phyloP scores from a whole-genome alignment of 2,329 filamentous ascomycete genomes.

The Venturia aucupariae region DNA sequence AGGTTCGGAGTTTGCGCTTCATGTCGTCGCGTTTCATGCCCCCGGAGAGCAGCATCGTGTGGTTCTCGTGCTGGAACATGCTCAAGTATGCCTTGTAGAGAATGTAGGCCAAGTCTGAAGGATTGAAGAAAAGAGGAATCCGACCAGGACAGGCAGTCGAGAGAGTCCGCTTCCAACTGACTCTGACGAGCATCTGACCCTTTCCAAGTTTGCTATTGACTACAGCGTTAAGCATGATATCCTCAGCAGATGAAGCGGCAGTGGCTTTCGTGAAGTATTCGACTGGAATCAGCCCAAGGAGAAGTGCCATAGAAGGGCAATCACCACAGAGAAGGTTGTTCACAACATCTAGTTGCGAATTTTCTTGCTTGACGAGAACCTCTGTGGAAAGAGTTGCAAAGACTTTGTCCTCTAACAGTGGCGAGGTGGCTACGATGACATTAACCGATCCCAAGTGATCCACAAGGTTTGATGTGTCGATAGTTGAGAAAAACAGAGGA shows the following conservation, averaged over 20 bases:
- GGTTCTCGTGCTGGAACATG: constrained; percentile 13
- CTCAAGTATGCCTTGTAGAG: constrained; percentile 15
- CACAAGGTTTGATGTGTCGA: constrained; percentile 45
- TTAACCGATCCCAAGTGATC: constrained; percentile 39
- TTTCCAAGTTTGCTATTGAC: not conserved
- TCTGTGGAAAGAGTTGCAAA: constrained; percentile 41
- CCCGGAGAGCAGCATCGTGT: constrained; percentile 14
- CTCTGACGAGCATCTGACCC: constrained; percentile 10
- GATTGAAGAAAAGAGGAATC: not conserved
- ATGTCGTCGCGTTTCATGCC: not conserved
- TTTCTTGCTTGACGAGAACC: constrained; percentile 22
- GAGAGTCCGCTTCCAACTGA: constrained; percentile 19
- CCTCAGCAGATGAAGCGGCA: constrained; percentile 21
- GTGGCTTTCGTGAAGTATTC: constrained; percentile 42
- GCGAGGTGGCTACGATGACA: constrained; percentile 36
- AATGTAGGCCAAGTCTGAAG: not conserved
- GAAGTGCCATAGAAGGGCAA: constrained; percentile 36
- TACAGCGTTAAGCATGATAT: not conserved
- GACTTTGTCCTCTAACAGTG: constrained; percentile 36
- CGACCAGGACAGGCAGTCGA: not conserved
- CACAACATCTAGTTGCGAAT: constrained; percentile 21
- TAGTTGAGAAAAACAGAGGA: constrained; percentile 42
- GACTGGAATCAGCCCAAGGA: constrained; percentile 43
- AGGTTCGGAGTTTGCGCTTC: not conserved
- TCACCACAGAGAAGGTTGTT: constrained; percentile 39